Base-by-base conservation (phyloP, 1,139 yeast species). In the Pneumocystis wakefieldiae region DNA sequence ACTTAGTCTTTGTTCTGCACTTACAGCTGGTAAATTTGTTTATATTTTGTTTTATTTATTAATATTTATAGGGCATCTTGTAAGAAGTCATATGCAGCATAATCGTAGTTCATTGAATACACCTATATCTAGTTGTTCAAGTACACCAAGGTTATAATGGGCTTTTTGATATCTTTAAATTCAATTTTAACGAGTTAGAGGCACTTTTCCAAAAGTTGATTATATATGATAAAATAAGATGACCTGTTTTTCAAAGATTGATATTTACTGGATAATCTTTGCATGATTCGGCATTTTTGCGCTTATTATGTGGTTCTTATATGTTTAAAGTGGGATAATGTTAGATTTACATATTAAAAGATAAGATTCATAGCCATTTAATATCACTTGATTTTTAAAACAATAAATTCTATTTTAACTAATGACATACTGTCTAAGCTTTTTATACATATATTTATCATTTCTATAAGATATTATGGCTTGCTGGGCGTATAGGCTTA, bases 21-120 rank as follows among this genome's bases (percentile, higher is more conserved):
- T 92, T 70, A 97, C 98, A 6, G 97, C 97, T 58, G 99, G 55
- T 48, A 48, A 48, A 12, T 24, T 48, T 5, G 3, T 48, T 19
- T 14, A 3, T 42, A 42, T 48, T 48, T 24, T 48, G 28, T 24
- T 48, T 19, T 48, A 24, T 24, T 48, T 24, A 48, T n/a, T 24
- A 7, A 24, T 17, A 19, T 48, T 24, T 10, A 2, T 48, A 48
- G 55, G 99, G 63, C 99, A 94, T 76, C 81, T 94, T 70, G 99
- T 94, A 60, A 95, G 90, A 78, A 87, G 96, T 68, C 99, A 94
- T 76, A 94, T 94, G 98, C 85, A 84, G 66, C 97, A 87, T 73
- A 94, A 94, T 78, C 85, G 97, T 75, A 80, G 83, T 65, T 84
- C 81, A 61, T 81, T 83, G 28, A 79, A 62, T 12, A 66, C 68